phyloP scores from a whole-genome alignment of 2,329 filamentous ascomycete genomes.

The Penicillium corylophilum region DNA sequence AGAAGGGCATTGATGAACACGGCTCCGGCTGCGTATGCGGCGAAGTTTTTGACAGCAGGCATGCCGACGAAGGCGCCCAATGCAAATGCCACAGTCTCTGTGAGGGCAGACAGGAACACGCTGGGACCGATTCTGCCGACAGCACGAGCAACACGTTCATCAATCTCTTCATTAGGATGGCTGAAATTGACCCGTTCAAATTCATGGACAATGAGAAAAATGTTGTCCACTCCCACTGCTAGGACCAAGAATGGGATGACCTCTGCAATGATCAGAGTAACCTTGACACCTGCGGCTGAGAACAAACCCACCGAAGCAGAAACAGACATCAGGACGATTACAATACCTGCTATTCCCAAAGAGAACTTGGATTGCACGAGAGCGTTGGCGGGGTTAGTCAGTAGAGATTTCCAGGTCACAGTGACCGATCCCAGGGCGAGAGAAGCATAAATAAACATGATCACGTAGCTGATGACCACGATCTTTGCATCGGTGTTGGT shows the following conservation, averaged over 20 bases:
- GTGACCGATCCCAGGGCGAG: conserved; percentile 87
- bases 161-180: conserved; percentile 83
- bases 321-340: conserved; percentile 97
- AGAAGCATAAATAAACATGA: conserved; percentile 98
- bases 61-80: conserved; percentile 93
- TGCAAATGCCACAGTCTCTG: conserved; percentile 90
- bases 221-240: conserved; percentile 96
- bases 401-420: conserved; percentile 70
- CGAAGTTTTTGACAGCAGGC: conserved; percentile 97
- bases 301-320: conserved; percentile 93
- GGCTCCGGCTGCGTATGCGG: conserved; percentile 90
- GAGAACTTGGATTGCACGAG: conserved; percentile 97
- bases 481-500: conserved; percentile 99
- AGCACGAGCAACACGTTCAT: conserved; percentile 80
- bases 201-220: conserved; percentile 97
- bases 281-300: conserved; percentile 86
- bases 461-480: conserved; percentile 90
- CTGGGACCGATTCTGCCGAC: conserved; percentile 97
- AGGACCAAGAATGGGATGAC: conserved; percentile 97
- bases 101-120: conserved; percentile 90
- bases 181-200: conserved; percentile 93
- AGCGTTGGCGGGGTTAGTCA: conserved; percentile 78
- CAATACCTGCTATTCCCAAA: conserved; percentile 86
- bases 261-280: conserved; percentile 95
- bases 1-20: conserved; percentile 97